Evolutionary conservation across 345 rosid genomes (phyloP).

Genomic region (Eutrema heterophyllum): DNA sequence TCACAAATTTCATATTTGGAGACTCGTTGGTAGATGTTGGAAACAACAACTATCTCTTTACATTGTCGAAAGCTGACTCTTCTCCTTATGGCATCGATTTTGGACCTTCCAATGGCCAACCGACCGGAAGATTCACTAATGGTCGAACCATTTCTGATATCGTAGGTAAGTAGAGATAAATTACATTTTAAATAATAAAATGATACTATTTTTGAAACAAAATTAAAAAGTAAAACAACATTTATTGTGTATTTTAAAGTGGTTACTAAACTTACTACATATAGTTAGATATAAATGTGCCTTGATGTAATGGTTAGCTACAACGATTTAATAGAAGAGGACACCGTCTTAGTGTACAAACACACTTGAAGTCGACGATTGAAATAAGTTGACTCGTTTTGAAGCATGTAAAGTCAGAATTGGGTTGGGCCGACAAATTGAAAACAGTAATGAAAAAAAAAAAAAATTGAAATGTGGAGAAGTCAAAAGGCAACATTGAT

Average conservation of each 20-base stretch:
- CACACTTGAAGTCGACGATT: background rate
- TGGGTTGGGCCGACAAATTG: conserved; percentile 10
- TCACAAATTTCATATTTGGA: conserved; percentile 49
- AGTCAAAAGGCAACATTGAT: conserved; percentile 19
- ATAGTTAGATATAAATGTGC: conserved; percentile 12
- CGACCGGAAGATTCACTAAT: conserved; percentile 71
- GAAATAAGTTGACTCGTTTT: conserved; percentile 22
- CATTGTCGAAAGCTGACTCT: conserved; percentile 54
- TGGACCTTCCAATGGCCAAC: conserved; percentile 59
- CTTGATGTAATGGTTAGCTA: conserved; percentile 18
- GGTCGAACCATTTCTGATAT: conserved; percentile 91
- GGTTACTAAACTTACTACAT: background rate
- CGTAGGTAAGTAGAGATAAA: conserved; percentile 31
- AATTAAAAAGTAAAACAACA: background rate
- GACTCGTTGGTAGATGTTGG: conserved; percentile 67
- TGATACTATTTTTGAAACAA: background rate
- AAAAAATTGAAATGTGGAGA: background rate
- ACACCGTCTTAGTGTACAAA: background rate
- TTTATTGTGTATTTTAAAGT: background rate
- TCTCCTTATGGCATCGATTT: conserved; percentile 75
- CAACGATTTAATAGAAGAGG: background rate
- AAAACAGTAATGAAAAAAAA: background rate
- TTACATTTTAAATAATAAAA: background rate
- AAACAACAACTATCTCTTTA: conserved; percentile 51
- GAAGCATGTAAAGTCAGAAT: conserved; percentile 11